Evolutionary conservation across 2,329 filamentous ascomycete species (phyloP), one percentile per base, ranked within the genome.

Genomic region (Botrytis elliptica): DNA sequence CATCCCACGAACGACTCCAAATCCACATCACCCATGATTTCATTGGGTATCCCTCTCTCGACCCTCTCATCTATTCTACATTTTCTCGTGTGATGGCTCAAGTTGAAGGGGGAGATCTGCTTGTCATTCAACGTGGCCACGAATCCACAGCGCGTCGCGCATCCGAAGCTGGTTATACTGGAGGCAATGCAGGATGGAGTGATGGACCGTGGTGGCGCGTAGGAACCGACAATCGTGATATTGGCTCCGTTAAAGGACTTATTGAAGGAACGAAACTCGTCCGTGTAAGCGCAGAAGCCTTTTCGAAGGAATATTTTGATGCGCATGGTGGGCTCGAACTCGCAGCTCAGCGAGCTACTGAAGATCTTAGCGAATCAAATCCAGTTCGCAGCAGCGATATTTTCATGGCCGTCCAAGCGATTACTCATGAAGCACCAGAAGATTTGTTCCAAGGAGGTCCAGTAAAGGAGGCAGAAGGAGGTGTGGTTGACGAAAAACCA

Each of bases 61-160:
- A 98, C 81, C 94, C 95, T 29, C 88, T 98, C 72, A 93, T 98
- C 79, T 94, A 98, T 84, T 88, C 89, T 74, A 94, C 96, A 76
- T 99, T 99, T 85, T 92, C 92, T 72, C 91, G 94, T 71, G 95
- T 99, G 80, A 99, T 99, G 96, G 89, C 94, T n/a, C 96, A 99
- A 84, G 96, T 99, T 64, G 96, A 99, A 84, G 96, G 96, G 77
- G 96, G 96, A 72, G 96, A 98, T 80, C 87, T 99, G 29, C 88
- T 98, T 71, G 96, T 99, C 72, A 90, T 98, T 75, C 96, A 99
- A 84, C 93, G 95, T 55, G 96, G 96, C 33, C 92, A 94, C 75
- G 96, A 98, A 83, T 93, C 91, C 67, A 89, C 91, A 65, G 90
- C 89, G 44, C 90, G 90, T 64, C 89, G 91, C 62, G 87, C 88